Percentiles rank a stretch among this genome's conserved stretches.
Conservation (phyloP, 768 basidiomycete genomes). For the Xanthoconium purpureum region DNA sequence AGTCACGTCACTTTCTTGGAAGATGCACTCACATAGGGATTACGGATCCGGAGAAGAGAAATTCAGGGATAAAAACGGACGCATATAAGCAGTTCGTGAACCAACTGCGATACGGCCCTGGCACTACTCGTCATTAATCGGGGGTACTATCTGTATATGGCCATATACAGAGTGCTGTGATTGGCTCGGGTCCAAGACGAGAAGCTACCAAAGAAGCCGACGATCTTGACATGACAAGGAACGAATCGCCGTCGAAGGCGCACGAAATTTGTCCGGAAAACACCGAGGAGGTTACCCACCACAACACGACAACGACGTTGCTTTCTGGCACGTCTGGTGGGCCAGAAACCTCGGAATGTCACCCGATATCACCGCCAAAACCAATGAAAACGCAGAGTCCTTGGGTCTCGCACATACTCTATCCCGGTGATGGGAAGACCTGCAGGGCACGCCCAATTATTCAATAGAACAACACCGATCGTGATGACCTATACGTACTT, state of each 20-base stretch:
- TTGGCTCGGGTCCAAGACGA: not conserved
- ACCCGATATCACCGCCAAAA: not conserved
- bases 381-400: too few species aligned
- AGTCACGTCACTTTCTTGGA: conserved; percentile 13
- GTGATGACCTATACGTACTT: too few species aligned
- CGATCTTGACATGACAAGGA: conserved; percentile 23
- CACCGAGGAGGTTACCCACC: not conserved
- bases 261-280: conserved; percentile 11
- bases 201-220: conserved; percentile 23
- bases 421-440: too few species aligned
- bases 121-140: not conserved
- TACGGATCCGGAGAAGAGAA: conserved; percentile 13
- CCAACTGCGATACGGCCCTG: not conserved
- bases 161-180: conserved; percentile 7
- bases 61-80: conserved; percentile 1
- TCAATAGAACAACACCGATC: too few species aligned
- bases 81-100: not conserved
- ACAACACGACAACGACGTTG: not conserved
- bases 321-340: not conserved
- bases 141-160: not conserved
- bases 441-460: too few species aligned
- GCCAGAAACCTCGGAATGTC: not conserved
- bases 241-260: conserved; percentile 6
- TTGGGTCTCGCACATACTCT: too few species aligned
- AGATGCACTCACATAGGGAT: conserved; percentile 8